Base-by-base conservation (phyloP, 768 basidiomycete species). In the Leucocoprinus leucothites region DNA sequence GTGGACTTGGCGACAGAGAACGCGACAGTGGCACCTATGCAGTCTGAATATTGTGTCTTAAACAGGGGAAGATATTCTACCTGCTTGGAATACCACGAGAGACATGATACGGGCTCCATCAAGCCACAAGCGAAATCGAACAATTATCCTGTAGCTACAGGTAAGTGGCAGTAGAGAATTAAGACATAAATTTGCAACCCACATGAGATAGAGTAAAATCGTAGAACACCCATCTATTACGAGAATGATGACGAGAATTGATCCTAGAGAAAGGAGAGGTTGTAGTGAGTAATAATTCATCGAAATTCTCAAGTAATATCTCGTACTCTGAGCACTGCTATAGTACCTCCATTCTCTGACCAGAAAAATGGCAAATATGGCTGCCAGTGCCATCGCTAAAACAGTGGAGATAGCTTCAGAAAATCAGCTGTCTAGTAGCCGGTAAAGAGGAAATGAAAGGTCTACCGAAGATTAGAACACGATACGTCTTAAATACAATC, bases 201-300 rank as follows among this genome's bases (percentile, higher is more conserved):
- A 73, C 75, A 76, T 73, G 48, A 74, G 61, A 51, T 74, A 74
- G 22, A 71, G 56, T 21, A 73, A 54, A 41, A 74, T 63, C 7
- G 70, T 58, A 11, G 69, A 69, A 41, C 72, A 36, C 5, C 65
- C 69, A 36, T 75, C 66, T 48, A 69, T 57, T 14, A 52, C 57
- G 25, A 72, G 60, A 9, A 71, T 58, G 7, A 62, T 58, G n/a
- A 72, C 61, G 40, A 73, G 61, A 34, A 74, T 64, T 9, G 64
- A 62, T 45, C 73, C 74, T 76, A 56, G 3, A 18, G 19, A 52
- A 25, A 53, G 9, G 48, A 46, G 14, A 34, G 28, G 13, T 42
- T 59, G 57, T 31, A 31, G 31, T 31, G 31, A 31, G 31, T 11
- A n/a, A 11, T 31, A 42, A 47, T 5, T 46, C 21, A 43, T 31